Conservation (phyloP, 202 grass and related monocot species). For the Carex arenaria region DNA sequence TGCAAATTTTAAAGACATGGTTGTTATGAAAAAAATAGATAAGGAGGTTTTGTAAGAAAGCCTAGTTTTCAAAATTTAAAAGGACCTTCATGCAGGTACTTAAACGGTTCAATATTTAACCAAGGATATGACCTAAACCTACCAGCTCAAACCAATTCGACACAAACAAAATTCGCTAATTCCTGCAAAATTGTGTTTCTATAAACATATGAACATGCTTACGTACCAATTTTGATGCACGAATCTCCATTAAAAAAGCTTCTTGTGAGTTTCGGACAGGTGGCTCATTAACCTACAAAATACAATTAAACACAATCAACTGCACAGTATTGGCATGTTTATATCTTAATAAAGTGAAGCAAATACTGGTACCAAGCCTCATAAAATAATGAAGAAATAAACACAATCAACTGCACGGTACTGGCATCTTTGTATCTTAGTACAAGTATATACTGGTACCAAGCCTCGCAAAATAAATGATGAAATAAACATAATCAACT, state of each 20-base stretch:
- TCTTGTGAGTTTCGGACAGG: constrained; percentile 78
- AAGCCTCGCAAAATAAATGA: neutral
- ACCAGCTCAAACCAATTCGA: neutral
- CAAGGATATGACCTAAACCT: neutral
- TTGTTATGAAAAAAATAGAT: neutral
- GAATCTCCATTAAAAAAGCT: constrained; percentile 27
- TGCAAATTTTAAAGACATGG: neutral
- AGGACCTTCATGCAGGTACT: neutral
- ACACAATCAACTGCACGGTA: constrained; percentile 7
- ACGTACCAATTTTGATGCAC: constrained; percentile 19
- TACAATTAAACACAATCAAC: neutral
- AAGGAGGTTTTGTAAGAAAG: neutral
- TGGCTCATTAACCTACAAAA: constrained; percentile 57
- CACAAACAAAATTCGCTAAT: neutral
- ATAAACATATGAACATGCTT: neutral
- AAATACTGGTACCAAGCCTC: neutral
- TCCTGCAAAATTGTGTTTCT: neutral
- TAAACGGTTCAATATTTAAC: neutral
- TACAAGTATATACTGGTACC: neutral
- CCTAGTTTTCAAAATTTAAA: neutral
- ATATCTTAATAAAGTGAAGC: neutral
- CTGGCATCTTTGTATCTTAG: neutral
- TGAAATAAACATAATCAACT: neutral
- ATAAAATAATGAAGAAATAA: neutral
- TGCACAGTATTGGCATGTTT: neutral